Conservation (phyloP, 257 asterid genomes). For the Fraxinus pennsylvanica region DNA sequence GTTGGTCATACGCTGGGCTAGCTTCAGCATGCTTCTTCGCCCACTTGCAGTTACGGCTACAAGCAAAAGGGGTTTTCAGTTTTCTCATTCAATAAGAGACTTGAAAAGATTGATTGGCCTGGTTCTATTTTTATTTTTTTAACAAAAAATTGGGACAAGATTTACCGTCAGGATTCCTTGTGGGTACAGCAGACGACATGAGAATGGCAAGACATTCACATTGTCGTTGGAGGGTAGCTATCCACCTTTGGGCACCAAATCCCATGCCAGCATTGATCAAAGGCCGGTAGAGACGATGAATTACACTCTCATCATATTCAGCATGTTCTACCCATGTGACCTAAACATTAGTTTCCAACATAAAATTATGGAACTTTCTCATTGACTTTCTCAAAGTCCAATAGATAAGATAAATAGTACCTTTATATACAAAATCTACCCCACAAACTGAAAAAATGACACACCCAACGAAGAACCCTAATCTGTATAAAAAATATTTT, state of each 20-base stretch:
- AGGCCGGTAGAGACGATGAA: constrained; percentile 55
- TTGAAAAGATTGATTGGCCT: neutral
- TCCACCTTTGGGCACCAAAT: constrained; percentile 63
- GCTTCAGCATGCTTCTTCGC: constrained; percentile 63
- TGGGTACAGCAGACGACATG: constrained; percentile 48
- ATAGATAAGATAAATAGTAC: too few species aligned
- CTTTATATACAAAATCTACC: neutral
- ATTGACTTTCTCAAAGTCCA: neutral
- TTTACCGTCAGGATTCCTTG: constrained; percentile 49
- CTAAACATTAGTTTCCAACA: constrained; percentile 23
- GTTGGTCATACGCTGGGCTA: constrained; percentile 68
- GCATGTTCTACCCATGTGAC: constrained; percentile 70
- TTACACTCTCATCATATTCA: constrained; percentile 48
- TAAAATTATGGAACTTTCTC: neutral
- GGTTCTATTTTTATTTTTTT: neutral
- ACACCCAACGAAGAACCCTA: constrained; percentile 24
- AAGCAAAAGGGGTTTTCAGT: neutral
- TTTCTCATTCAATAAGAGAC: neutral
- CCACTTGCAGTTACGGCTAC: constrained; percentile 54
- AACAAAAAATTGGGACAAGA: neutral
- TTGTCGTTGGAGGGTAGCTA: constrained; percentile 63
- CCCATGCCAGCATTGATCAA: constrained; percentile 58
- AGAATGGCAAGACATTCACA: constrained; percentile 67
- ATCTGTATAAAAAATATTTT: constrained; percentile 14
- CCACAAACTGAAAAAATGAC: neutral